Evolutionary conservation across 192 early-diverging fungal species (phyloP).

Genomic region (Backusella circina): DNA sequence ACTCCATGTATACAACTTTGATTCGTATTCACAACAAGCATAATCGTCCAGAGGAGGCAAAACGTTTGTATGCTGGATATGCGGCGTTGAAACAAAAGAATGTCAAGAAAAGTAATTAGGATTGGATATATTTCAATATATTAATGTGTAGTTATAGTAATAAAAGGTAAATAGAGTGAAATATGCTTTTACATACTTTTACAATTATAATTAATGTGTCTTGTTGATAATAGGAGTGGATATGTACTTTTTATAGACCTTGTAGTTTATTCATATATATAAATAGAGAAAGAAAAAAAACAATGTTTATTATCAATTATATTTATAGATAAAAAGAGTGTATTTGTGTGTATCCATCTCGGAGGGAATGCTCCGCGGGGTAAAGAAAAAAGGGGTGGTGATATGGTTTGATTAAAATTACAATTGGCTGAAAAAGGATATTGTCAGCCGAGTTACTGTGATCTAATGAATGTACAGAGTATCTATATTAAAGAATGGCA

Average conservation of each 20-base stretch:
- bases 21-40: slow-evolving; percentile 30
- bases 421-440: neutral
- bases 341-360: neutral
- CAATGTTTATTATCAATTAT: neutral
- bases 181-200: too few species aligned
- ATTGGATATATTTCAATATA: neutral
- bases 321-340: neutral
- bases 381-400: neutral
- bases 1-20: slow-evolving; percentile 25
- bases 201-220: too few species aligned
- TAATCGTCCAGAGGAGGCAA: slow-evolving; percentile 25
- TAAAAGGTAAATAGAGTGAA: neutral
- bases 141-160: neutral
- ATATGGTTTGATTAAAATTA: neutral
- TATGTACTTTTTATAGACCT: too few species aligned
- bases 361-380: neutral
- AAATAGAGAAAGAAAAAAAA: neutral
- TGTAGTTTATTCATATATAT: neutral
- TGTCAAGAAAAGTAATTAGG: neutral
- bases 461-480: neutral
- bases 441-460: neutral
- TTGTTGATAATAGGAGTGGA: too few species aligned
- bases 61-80: slow-evolving; percentile 19
- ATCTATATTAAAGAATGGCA: slow-evolving; percentile 41
- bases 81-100: neutral